Percentiles rank a stretch among this genome's conserved stretches.
phyloP scores from a whole-genome alignment of 192 early-diverging fungal species.

The Coemansia asiatica region DNA sequence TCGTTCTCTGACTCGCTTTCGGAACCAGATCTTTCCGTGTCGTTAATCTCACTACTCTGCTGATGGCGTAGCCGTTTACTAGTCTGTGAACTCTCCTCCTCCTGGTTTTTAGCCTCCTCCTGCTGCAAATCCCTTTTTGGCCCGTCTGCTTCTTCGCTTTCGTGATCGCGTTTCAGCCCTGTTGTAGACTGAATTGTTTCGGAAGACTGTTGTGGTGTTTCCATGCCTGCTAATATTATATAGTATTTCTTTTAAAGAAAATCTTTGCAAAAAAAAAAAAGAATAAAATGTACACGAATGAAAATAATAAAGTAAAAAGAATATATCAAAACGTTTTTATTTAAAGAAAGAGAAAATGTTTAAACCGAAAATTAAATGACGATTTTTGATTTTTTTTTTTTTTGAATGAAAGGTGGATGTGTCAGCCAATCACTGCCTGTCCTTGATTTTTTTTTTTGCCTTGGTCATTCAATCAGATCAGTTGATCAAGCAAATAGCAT shows the following conservation, averaged over 20 bases:
- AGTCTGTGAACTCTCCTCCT: not conserved
- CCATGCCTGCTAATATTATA: too few species aligned
- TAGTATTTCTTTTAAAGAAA: not conserved
- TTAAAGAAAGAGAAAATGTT: not conserved
- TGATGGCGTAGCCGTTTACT: conserved; percentile 9
- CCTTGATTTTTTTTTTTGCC: not conserved
- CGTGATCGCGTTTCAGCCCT: conserved; percentile 16
- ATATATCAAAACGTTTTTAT: not conserved
- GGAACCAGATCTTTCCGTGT: not conserved
- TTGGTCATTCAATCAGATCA: not conserved
- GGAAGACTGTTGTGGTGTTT: too few species aligned
- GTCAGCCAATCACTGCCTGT: not conserved
- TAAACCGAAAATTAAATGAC: not conserved
- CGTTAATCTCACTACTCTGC: not conserved
- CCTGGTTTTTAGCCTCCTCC: not conserved
- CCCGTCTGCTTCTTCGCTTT: not conserved
- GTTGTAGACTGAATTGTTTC: not conserved
- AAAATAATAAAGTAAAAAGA: not conserved
- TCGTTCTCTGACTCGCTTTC: conserved; percentile 24
- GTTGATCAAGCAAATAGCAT: too few species aligned
- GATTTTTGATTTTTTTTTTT: not conserved
- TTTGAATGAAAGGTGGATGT: not conserved
- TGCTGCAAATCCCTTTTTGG: not conserved
- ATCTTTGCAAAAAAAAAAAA: not conserved
- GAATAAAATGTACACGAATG: not conserved